phyloP scores from a whole-genome alignment of 805 yeast species.

The Monosporozyma aerobia region DNA sequence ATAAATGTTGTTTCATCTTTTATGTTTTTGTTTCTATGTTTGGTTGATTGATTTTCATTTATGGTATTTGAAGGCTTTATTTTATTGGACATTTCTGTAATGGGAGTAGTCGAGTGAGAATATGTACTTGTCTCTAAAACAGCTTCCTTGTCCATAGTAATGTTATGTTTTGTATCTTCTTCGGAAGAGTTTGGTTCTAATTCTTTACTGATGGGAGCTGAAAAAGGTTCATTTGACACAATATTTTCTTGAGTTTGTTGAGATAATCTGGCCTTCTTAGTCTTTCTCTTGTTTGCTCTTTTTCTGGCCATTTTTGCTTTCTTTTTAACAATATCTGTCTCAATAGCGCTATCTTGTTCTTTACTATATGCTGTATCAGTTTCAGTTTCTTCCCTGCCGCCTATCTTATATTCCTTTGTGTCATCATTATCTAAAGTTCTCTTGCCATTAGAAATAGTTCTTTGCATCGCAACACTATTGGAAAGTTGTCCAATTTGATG shows the following conservation, averaged over 20 bases:
- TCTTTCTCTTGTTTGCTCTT: not conserved
- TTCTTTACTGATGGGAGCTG: not conserved
- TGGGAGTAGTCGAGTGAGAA: too few relatives aligned
- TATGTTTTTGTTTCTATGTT: too few relatives aligned
- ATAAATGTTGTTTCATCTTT: not conserved
- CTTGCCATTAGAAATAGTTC: not conserved
- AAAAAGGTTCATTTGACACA: not conserved
- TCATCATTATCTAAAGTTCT: not conserved
- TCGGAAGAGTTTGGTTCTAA: not conserved
- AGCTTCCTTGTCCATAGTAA: not conserved
- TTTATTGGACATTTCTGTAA: too few relatives aligned
- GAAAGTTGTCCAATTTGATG: not conserved
- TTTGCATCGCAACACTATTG: not conserved
- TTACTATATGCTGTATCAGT: not conserved
- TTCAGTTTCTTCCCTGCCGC: too few relatives aligned
- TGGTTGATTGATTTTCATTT: too few relatives aligned
- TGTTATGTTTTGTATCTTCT: not conserved
- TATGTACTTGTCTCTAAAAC: too few relatives aligned
- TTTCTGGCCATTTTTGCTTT: not conserved
- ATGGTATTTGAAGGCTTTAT: too few relatives aligned
- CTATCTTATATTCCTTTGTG: not conserved
- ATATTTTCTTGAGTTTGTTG: not conserved
- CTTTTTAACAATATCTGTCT: not conserved
- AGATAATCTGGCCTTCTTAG: not conserved
- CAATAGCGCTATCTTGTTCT: not conserved